phyloP scores from a whole-genome alignment of 2,329 filamentous ascomycete genomes.

The Exserohilum turcica region DNA sequence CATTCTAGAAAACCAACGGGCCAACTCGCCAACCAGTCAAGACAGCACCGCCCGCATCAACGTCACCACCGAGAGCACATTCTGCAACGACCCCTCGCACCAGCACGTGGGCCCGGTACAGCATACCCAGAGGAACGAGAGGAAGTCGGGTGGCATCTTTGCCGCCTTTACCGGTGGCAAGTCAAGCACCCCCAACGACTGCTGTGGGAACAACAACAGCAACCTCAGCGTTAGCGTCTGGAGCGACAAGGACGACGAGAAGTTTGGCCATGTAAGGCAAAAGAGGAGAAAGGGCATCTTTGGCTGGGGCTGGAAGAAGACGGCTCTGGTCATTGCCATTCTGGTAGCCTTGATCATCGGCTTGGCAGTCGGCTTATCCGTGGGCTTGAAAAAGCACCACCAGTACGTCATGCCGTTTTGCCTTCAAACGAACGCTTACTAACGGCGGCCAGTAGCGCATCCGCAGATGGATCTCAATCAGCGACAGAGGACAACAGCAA shows the following conservation, averaged over 20 bases:
- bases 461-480: background rate
- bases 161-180: constrained; percentile 28
- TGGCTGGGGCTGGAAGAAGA: constrained; percentile 49
- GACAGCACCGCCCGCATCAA: constrained; percentile 30
- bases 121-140: constrained; percentile 22
- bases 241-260: constrained; percentile 43
- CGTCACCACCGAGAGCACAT: constrained; percentile 36
- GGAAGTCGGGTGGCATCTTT: constrained; percentile 24
- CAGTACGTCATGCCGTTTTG: constrained; percentile 20
- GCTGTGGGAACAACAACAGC: constrained; percentile 29
- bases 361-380: constrained; percentile 46
- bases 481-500: background rate
- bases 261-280: constrained; percentile 36
- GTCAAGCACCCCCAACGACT: constrained; percentile 36
- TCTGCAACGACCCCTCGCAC: constrained; percentile 35
- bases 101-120: constrained; percentile 29
- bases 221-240: constrained; percentile 46
- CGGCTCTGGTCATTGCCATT: constrained; percentile 43
- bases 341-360: constrained; percentile 46
- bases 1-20: constrained; percentile 44
- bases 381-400: constrained; percentile 49
- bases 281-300: constrained; percentile 23
- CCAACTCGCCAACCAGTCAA: constrained; percentile 21
- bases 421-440: background rate
- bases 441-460: constrained; percentile 9